Evolutionary conservation across 371 early-diverging fungal species (phyloP), one percentile per base, ranked within the genome.

Genomic region (Mortierella sp.): DNA sequence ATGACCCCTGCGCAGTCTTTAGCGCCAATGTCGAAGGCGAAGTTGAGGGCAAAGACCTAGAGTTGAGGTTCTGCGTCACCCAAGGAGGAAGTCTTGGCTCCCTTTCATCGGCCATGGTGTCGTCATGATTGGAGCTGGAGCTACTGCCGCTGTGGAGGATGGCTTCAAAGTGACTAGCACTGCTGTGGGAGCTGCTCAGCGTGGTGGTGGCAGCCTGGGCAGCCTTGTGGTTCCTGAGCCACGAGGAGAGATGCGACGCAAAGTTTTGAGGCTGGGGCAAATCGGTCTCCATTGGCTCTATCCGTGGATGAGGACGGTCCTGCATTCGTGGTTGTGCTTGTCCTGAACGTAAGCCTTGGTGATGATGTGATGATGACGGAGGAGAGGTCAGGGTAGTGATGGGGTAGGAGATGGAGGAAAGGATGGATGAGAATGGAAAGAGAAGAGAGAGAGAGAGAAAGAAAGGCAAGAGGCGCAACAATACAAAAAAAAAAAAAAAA

Each of bases 161-260:
- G 34, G 10, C 10, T 7, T 34, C 34, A n/a, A n/a, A n/a, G n/a
- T n/a, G n/a, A n/a, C n/a, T n/a, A n/a, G n/a, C n/a, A n/a, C n/a
- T n/a, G 34, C 34, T 34, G 34, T 34, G 4, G 34, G 10, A 5
- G 37, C 25, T 24, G 51, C 34, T 54, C 10, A 2, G 37, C n/a
- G 19, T 47, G 57, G 3, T 22, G 34, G n/a, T 29, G 49, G 56
- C 44, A 27, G 24, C 43, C 55, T 56, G 54, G 55, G 57, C 25
- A 22, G 67, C 63, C 13, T 28, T 56, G 54, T 55, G 49, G n/a
- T 67, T 56, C 41, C 49, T 54, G 52, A 67, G 63, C 67, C 74
- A 73, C 25, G 31, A 39, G 16, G 60, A 58, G 28, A 72, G 41
- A 3, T 43, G 57, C 17, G 44, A 46, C 19, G 58, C 58, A 54